These are phyloP conservation scores for Phytophthora vignae DNA, from an alignment of 352 stramenopile genomes.

Conservation along the genomic window DNA sequence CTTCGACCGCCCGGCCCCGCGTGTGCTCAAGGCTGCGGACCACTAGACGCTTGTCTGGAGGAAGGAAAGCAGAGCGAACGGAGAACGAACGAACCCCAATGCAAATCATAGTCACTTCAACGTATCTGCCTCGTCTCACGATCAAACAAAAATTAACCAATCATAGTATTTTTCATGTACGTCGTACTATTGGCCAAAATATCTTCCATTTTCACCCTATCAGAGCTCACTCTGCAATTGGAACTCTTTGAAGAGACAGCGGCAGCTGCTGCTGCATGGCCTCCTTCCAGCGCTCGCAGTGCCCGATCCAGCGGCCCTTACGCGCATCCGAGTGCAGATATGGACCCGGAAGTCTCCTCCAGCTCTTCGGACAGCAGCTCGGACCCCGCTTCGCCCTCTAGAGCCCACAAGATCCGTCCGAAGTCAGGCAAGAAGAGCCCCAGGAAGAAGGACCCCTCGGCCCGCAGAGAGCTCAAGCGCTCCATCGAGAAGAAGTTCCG, in stretches of 20 bases:
- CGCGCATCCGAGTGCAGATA: not conserved
- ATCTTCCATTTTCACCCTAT: constrained; percentile 17
- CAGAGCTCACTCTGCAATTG: constrained; percentile 11
- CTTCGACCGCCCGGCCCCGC: constrained; percentile 74
- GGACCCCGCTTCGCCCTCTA: constrained; percentile 16
- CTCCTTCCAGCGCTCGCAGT: constrained; percentile 13
- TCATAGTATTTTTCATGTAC: constrained; percentile 10
- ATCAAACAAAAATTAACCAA: constrained; percentile 9
- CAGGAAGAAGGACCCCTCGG: constrained; percentile 16
- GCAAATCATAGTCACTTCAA: constrained; percentile 22
- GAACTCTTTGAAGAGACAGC: constrained; percentile 9
- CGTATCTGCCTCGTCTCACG: constrained; percentile 19
- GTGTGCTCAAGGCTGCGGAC: constrained; percentile 66
- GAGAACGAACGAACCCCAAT: too few species aligned
- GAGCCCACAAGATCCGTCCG: constrained; percentile 25
- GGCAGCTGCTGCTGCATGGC: constrained; percentile 23
- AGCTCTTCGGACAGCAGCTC: constrained; percentile 19
- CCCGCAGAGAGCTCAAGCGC: constrained; percentile 55
- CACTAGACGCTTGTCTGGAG: constrained; percentile 54
- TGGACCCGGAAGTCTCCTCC: constrained; percentile 5
- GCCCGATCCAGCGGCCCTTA: constrained; percentile 5
- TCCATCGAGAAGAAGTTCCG: constrained; percentile 77
- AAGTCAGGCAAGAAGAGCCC: constrained; percentile 13
- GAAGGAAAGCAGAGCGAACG: not conserved
- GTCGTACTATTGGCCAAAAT: constrained; percentile 8